Percentiles rank a stretch among this genome's conserved stretches.
Conservation (phyloP, 106 monocot genomes). For the Acorus gramineus region DNA sequence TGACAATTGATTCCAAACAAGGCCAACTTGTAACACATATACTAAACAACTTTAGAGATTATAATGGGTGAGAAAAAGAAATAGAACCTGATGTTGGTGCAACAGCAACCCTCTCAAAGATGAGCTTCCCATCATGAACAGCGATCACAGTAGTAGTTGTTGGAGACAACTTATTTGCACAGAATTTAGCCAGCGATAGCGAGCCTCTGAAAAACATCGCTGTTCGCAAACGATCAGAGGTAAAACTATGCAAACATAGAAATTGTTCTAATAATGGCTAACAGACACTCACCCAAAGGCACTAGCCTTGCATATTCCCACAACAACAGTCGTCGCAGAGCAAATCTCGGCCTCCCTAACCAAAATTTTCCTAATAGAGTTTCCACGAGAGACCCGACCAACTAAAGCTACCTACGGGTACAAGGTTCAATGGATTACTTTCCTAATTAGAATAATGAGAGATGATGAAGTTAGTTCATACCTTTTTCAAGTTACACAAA, state of each 20-base stretch:
- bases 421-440: not conserved
- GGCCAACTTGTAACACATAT: too few relatives aligned
- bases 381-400: conserved; percentile 54
- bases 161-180: conserved; percentile 61
- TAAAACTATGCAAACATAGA: too few relatives aligned
- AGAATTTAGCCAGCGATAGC: conserved; percentile 60
- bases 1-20: too few relatives aligned
- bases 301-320: conserved; percentile 46
- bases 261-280: too few relatives aligned
- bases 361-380: conserved; percentile 44
- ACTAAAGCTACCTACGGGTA: conserved; percentile 46
- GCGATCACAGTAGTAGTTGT: conserved; percentile 43
- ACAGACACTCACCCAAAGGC: conserved; percentile 47
- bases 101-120: conserved; percentile 31
- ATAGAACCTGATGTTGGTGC: conserved; percentile 25
- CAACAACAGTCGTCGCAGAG: conserved; percentile 42
- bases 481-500: conserved; percentile 38
- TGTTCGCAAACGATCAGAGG: not conserved
- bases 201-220: conserved; percentile 40
- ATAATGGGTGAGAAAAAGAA: not conserved
- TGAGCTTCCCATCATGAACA: conserved; percentile 49
- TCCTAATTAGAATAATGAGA: not conserved
- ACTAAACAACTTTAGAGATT: too few relatives aligned
- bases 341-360: conserved; percentile 66
- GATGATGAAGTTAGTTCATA: conserved; percentile 1